Evolutionary conservation across 805 yeast genomes (phyloP), one percentile per base, ranked within the genome.

Genomic region (Limtongia smithiae): DNA sequence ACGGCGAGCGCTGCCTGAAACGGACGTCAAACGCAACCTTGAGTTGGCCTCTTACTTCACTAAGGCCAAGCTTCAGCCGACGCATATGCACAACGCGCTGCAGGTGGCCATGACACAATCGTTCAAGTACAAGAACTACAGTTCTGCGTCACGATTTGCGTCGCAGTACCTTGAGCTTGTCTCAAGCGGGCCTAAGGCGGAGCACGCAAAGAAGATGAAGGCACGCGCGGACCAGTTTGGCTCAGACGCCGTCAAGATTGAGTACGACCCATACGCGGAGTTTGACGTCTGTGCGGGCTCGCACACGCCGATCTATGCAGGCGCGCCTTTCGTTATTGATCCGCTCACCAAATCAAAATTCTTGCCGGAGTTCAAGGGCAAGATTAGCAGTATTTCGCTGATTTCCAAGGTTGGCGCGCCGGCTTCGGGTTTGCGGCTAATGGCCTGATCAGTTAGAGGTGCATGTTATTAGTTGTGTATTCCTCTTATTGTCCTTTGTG

Each of bases 1-100:
- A 48, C 90, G 99, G 70, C 88, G 97, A 70, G 65, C 84, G 9
- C 70, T 94, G 50, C 86, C 84, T 28, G 74, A 82, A 9, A 54
- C 60, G 11, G 60, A 51, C n/a, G 73, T 84, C 47, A 84, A 88
- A 68, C 84, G 97, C 56, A 90, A 88, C 68, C 75, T 93, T 64
- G 97, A 93, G 68, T 73, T 93, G 59, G 97, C 98, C 4, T 94
- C 97, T 1, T 91, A 91, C 70, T 94, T 93, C 74, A 88, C 98
- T 12, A 82, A 79, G 64, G 83, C 90, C 24, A 79, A 84, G 57
- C 76, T 93, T 60, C 87, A 84, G 57, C 82, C 85, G 31, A 83
- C 84, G 6, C 98, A 93, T 68, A 79, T 84, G 51, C 79, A 83
- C 46, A 83, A 88, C 63, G 96, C 97, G 11, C 75, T 89, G 61